A percentile compares a stretch with the other conserved stretches of the same genome.
Evolutionary conservation across 164 flowering plant genomes (phyloP).

Genomic region (Litsea cubeba): DNA sequence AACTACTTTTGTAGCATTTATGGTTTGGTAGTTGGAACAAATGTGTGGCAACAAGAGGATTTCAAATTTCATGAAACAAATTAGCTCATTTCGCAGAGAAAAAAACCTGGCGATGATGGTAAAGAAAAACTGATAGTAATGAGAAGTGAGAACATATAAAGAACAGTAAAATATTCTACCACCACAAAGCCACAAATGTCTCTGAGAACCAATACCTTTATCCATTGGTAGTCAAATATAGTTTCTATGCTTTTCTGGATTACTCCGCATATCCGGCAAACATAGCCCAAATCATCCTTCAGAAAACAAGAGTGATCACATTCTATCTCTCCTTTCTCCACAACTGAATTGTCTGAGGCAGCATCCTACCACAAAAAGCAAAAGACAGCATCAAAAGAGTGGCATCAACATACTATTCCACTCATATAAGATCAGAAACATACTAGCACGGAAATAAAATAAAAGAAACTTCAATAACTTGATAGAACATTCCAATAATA

Average conservation of each 20-base stretch:
- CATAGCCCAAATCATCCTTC: constrained; percentile 42
- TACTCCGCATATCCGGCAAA: constrained; percentile 37
- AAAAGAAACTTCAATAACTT: no score
- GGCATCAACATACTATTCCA: background rate
- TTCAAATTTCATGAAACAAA: background rate
- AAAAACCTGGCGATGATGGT: background rate
- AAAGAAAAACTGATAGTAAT: background rate
- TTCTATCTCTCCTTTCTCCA: constrained; percentile 12
- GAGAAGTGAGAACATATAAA: background rate
- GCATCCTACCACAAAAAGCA: constrained; percentile 20
- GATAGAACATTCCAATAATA: background rate
- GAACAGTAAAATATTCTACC: background rate
- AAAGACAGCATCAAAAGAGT: background rate
- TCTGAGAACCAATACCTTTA: constrained; percentile 22
- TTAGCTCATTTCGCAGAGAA: no score
- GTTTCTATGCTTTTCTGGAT: constrained; percentile 30
- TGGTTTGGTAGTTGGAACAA: no score
- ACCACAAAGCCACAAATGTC: background rate
- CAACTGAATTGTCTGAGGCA: constrained; percentile 8
- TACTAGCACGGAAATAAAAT: background rate
- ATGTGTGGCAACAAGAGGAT: background rate
- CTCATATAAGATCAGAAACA: background rate
- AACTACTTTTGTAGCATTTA: no score
- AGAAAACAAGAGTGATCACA: constrained; percentile 35
- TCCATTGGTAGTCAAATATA: constrained; percentile 35